Percentiles rank a stretch among this genome's conserved stretches.
phyloP scores from a whole-genome alignment of 2,329 filamentous ascomycete genomes.

The Fusarium xylarioides region DNA sequence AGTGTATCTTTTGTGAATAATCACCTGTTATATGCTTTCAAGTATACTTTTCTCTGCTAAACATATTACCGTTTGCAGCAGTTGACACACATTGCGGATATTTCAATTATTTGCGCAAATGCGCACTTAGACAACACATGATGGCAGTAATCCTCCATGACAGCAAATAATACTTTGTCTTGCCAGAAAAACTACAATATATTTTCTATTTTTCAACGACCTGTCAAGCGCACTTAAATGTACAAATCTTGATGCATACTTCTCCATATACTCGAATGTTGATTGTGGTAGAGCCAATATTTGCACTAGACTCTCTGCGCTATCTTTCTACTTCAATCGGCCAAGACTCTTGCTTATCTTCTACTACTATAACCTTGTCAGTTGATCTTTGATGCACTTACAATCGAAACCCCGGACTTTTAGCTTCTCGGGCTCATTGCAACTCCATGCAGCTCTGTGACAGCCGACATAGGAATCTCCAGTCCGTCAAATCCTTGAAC shows the following conservation, averaged over 20 bases:
- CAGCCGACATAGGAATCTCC: not conserved
- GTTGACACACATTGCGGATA: not conserved
- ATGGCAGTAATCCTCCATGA: not conserved
- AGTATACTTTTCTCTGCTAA: not conserved
- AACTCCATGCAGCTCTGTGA: not conserved
- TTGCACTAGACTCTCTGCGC: not conserved
- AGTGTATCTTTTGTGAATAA: not conserved
- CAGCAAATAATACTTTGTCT: no score
- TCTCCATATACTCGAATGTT: not conserved
- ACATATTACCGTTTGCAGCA: not conserved
- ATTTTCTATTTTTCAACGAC: no score
- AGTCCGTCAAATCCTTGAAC: not conserved
- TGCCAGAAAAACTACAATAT: not conserved
- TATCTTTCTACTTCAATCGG: not conserved
- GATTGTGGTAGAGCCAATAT: not conserved
- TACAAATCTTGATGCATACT: not conserved
- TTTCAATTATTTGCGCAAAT: slow-evolving; percentile 1
- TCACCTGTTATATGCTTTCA: not conserved
- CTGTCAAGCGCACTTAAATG: not conserved
- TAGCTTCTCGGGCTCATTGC: not conserved
- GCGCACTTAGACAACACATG: not conserved
- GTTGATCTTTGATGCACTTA: not conserved
- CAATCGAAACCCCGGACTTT: no score
- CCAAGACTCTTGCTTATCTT: not conserved
- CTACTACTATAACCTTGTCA: not conserved